Conservation (phyloP, 495 filamentous ascomycete genomes). For the Venustampulla echinocandica region DNA sequence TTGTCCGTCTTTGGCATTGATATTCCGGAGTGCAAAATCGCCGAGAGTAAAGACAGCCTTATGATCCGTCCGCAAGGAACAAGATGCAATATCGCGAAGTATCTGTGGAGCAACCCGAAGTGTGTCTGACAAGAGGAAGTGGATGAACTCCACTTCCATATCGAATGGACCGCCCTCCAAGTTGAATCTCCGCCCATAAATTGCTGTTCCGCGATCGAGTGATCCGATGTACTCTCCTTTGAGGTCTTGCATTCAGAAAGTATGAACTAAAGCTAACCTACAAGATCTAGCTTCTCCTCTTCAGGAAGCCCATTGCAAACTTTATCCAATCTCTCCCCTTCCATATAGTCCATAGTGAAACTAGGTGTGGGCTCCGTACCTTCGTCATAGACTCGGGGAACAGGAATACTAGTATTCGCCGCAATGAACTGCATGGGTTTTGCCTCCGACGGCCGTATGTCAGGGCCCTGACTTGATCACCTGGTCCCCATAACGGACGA, state of each 20-base stretch:
- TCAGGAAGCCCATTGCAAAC: constrained; percentile 4
- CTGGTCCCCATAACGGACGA: constrained; percentile 8
- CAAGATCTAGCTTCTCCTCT: constrained; percentile 3
- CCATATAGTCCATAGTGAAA: constrained; percentile 7
- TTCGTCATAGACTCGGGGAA: constrained; percentile 11
- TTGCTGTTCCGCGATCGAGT: constrained; percentile 5
- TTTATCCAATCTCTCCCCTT: constrained; percentile 5
- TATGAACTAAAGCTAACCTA: background rate
- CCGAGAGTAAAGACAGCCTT: constrained; percentile 38
- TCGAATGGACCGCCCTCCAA: constrained; percentile 7
- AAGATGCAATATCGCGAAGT: background rate
- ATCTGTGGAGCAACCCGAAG: background rate
- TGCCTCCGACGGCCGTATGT: constrained; percentile 4
- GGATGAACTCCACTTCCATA: constrained; percentile 6
- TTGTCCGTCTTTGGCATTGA: constrained; percentile 35
- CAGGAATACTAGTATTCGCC: constrained; percentile 10
- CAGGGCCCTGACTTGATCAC: constrained; percentile 7
- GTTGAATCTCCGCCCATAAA: constrained; percentile 3
- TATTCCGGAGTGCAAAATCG: constrained; percentile 39
- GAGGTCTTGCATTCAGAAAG: constrained; percentile 3
- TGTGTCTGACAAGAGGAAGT: constrained; percentile 7
- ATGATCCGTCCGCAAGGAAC: constrained; percentile 6
- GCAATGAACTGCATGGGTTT: constrained; percentile 12
- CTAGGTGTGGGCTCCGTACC: background rate
- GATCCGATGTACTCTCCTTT: constrained; percentile 7